Base-by-base conservation (phyloP, 768 basidiomycete species). In the Tylopilus vinaceipallidus region DNA sequence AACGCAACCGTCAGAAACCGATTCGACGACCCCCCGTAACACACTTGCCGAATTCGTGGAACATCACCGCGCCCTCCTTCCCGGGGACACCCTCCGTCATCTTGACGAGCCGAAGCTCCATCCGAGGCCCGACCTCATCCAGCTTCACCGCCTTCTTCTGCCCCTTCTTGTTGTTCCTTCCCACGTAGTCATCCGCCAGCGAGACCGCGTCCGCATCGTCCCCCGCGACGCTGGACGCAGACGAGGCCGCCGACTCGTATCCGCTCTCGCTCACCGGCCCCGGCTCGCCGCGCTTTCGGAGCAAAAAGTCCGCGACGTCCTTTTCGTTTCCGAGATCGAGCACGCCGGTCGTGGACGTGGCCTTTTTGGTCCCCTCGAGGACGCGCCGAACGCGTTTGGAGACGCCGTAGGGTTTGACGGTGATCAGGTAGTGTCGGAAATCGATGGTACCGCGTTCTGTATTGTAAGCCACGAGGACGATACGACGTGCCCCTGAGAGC, bases 301-400 rank as follows among this genome's bases (percentile, higher is more conserved):
- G 77, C 58, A 99, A 69, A 65, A 97, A 99, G 66, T 99, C 95
- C 2, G 95, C 92, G 24, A 99, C 87, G 62, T 99, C 97, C 64
- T 88, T 86, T 65, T 95, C 93, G 54, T 84, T 88, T 9, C 89
- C 84, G 12, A 99, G 80, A 64, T 99, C 84, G 16, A 93, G 75
- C 22, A 91, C 62, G 3, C 73, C 72, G 34, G 66, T 61, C 33
- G 61, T 57, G 14, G 72, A 53, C 34, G 61, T 58, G 14, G 57
- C 39, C 36, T 71, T 66, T 54, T 72, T 68, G 11, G 71, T 50
- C 9, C 87, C 83, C 60, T 88, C 90, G 48, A 99, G 78, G 39
- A 98, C 78, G 49, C 84, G 85, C 6, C 94, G 83, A 17, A 99
- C 88, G 58, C 95, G 89, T 62, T 83, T 85, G 16, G 95, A 95